Base-by-base conservation (phyloP, 495 filamentous ascomycete species). In the Extremus antarcticus region DNA sequence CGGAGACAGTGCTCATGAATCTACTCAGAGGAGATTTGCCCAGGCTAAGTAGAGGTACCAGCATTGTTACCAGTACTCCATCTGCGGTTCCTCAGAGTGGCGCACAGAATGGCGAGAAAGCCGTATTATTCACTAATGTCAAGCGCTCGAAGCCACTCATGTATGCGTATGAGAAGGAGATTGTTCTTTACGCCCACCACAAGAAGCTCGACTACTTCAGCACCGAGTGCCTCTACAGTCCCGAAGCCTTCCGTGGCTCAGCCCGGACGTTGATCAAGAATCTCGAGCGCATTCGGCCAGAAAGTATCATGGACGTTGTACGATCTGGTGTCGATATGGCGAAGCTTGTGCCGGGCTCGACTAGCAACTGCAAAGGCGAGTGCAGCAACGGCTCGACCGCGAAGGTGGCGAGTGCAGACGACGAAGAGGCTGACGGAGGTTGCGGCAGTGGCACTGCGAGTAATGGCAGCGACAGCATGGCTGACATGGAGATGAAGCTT, bases 1-100 rank as follows among this genome's bases (percentile, higher is more conserved):
- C 92, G n/a, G 92, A 98, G 75, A 97, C 92, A 11, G 86, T 97
- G 25, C 75, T 98, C 67, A 98, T 98, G 92, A 98, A 98, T 52
- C 53, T 98, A 41, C 75, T 98, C 9, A 79, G 92, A 24, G 92
- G 90, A 19, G 92, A 98, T 72, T 67, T 97, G 40, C 84, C 92
- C 0, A 82, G 92, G 24, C 74, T 98, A 22, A 86, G 88, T 22
- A 75, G 92, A 40, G 88, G 87, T 53, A 96, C 92, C n/a, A 90
- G 82, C 55, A 96, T 98, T 59, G 77, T 96, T 3, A 98, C 92
- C 1, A 70, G 67, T 16, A 71, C 67, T 11, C 70, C 68, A 24
- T 68, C 66, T 8, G 84, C 79, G 49, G 84, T 74, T 46, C 76
- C 77, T 20, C 85, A 81, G 41, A 85, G 88, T 19, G 3, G 21